Conservation (phyloP, 768 basidiomycete species). For the Russula sp. region DNA sequence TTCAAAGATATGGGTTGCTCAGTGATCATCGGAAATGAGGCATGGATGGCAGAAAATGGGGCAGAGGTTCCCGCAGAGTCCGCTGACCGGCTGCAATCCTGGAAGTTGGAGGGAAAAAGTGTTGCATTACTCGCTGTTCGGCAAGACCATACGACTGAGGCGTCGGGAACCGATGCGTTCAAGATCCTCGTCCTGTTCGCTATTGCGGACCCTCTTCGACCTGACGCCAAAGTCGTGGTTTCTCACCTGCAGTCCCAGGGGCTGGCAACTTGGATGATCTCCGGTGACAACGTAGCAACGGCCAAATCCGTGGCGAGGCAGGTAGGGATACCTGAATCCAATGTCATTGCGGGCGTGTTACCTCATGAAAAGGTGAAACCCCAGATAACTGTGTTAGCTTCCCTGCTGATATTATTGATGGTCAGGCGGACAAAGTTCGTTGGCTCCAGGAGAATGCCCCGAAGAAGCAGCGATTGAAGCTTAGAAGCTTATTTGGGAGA, state of each 20-base stretch:
- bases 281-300: constrained; percentile 69
- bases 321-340: constrained; percentile 58
- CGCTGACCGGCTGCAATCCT: constrained; percentile 34
- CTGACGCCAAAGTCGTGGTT: constrained; percentile 52
- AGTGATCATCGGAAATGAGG: constrained; percentile 65
- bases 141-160: background rate
- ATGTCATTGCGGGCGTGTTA: constrained; percentile 77
- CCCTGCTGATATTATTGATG: constrained; percentile 9
- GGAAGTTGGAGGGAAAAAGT: constrained; percentile 67
- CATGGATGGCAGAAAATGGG: constrained; percentile 51
- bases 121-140: constrained; percentile 54
- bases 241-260: constrained; percentile 44
- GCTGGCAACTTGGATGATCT: constrained; percentile 72
- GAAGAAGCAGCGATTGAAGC: constrained; percentile 34
- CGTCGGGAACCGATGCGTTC: constrained; percentile 24
- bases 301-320: constrained; percentile 62
- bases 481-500: constrained; percentile 27
- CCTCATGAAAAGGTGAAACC: constrained; percentile 68
- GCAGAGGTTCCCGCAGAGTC: constrained; percentile 32
- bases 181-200: constrained; percentile 49
- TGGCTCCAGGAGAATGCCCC: constrained; percentile 44
- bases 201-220: constrained; percentile 57
- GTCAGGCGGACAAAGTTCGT: constrained; percentile 50
- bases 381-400: background rate
- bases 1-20: constrained; percentile 38